Evolutionary conservation across 331 rosid species (phyloP).

Genomic region (Acacia concinna): DNA sequence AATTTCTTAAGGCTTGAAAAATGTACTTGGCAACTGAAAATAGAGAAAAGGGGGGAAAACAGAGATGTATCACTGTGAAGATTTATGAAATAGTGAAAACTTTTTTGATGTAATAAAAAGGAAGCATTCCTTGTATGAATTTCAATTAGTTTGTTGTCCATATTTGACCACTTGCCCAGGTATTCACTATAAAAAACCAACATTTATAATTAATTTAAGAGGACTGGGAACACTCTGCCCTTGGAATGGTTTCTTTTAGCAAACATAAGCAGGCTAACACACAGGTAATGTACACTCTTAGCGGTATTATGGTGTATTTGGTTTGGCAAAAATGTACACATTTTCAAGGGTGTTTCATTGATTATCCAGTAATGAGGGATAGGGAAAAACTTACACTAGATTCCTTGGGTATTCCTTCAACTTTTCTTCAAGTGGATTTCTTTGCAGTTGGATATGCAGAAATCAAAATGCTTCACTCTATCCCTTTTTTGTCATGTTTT

Average conservation of each 20-base stretch:
- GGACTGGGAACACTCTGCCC: not conserved
- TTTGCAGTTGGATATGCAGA: too few relatives aligned
- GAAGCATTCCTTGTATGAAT: slow-evolving; percentile 8
- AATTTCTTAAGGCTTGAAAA: slow-evolving; percentile 17
- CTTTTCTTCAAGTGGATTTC: too few relatives aligned
- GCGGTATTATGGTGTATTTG: not conserved
- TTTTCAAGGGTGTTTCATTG: not conserved
- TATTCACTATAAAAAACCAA: not conserved
- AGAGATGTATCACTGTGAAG: not conserved
- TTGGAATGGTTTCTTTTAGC: not conserved
- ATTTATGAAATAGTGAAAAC: not conserved
- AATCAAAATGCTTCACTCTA: too few relatives aligned
- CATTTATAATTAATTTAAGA: slow-evolving; percentile 21
- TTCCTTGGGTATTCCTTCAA: too few relatives aligned
- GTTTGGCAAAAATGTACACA: not conserved
- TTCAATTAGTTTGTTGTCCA: not conserved
- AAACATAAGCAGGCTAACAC: not conserved
- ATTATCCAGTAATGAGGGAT: not conserved
- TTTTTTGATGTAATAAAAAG: not conserved
- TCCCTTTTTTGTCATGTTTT: too few relatives aligned
- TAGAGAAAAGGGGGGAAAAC: not conserved
- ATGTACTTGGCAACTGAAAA: not conserved
- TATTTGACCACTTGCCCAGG: not conserved
- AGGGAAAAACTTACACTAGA: too few relatives aligned
- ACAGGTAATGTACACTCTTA: not conserved